Evolutionary conservation across 257 asterid genomes (phyloP).

Genomic region (Penstemon barbatus): DNA sequence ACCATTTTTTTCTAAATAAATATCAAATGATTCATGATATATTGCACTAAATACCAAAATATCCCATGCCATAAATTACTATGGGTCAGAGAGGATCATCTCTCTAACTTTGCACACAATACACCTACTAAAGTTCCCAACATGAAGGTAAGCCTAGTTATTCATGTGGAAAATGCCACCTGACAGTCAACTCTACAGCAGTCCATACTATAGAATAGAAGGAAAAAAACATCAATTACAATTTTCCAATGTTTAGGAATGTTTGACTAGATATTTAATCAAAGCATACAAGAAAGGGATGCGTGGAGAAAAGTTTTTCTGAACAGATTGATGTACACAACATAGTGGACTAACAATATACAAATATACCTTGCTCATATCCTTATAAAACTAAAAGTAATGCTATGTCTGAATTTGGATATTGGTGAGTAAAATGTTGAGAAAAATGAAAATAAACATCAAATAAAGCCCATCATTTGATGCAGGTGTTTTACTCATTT

Average conservation of each 20-base stretch:
- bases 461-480: too few species aligned
- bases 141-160: background rate
- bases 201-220: background rate
- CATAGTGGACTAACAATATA: background rate
- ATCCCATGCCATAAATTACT: too few species aligned
- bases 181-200: too few species aligned
- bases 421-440: too few species aligned
- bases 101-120: background rate
- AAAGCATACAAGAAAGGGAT: background rate
- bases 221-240: conserved; percentile 25
- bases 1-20: too few species aligned
- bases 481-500: too few species aligned
- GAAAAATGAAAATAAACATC: too few species aligned
- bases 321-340: background rate
- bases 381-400: conserved; percentile 4
- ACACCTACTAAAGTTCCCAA: conserved; percentile 14
- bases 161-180: background rate
- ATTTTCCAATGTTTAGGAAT: conserved; percentile 14
- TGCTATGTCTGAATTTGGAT: background rate
- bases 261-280: conserved; percentile 11
- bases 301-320: background rate
- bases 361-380: background rate
- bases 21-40: too few species aligned
- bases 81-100: background rate
- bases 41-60: too few species aligned